phyloP scores from a whole-genome alignment of 352 stramenopile species.

The Nothophytophthora sp. region DNA sequence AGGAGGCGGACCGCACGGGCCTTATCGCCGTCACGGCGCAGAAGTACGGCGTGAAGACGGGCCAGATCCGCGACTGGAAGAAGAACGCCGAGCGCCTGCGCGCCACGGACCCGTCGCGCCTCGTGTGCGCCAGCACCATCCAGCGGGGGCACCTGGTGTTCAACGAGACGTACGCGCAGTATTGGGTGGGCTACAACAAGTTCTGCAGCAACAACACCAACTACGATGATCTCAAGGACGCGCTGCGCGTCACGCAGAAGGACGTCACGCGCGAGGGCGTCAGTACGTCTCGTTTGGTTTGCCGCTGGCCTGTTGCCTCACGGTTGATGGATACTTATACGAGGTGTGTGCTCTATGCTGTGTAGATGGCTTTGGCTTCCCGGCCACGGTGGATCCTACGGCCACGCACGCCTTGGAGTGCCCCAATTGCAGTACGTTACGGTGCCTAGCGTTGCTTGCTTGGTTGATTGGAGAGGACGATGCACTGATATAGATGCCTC shows the following conservation, averaged over 20 bases:
- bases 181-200: slow-evolving; percentile 91
- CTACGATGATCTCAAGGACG: slow-evolving; percentile 71
- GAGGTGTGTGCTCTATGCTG: not conserved
- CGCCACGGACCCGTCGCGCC: slow-evolving; percentile 75
- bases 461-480: too few species aligned
- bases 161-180: slow-evolving; percentile 89
- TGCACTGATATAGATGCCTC: not conserved
- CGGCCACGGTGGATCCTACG: slow-evolving; percentile 59
- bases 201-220: slow-evolving; percentile 77
- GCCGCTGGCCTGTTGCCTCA: not conserved
- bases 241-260: slow-evolving; percentile 69
- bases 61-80: slow-evolving; percentile 89
- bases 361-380: slow-evolving; percentile 64
- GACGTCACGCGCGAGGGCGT: slow-evolving; percentile 73
- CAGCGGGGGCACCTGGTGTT: slow-evolving; percentile 85
- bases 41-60: slow-evolving; percentile 87
- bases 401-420: slow-evolving; percentile 61
- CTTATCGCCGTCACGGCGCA: slow-evolving; percentile 77
- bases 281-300: slow-evolving; percentile 48
- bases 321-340: not conserved
- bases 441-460: too few species aligned
- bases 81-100: slow-evolving; percentile 81
- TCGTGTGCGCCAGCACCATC: slow-evolving; percentile 83
- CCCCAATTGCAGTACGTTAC: slow-evolving; percentile 59
- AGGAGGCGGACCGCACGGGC: slow-evolving; percentile 80